Evolutionary conservation across 306 rosid genomes (phyloP).

Genomic region (Trifolium subterraneum): DNA sequence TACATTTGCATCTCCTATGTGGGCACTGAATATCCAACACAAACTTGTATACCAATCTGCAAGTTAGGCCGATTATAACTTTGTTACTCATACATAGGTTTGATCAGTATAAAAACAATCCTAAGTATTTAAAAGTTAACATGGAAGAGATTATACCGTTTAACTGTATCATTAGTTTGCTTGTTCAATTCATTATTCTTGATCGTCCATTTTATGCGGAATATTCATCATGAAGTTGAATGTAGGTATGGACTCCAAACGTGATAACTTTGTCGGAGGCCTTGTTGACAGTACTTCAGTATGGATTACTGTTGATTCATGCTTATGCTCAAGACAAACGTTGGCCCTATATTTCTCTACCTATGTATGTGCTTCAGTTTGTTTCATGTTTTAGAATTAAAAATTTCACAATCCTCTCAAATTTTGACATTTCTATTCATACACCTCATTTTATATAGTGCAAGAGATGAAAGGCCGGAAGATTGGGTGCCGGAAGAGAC

Average conservation of each 20-base stretch:
- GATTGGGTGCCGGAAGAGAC: slow-evolving; percentile 93
- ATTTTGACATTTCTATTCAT: slow-evolving; percentile 42
- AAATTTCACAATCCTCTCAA: slow-evolving; percentile 10
- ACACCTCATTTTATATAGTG: slow-evolving; percentile 54
- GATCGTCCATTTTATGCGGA: slow-evolving; percentile 5
- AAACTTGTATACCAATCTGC: slow-evolving; percentile 26
- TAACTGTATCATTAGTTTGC: slow-evolving; percentile 29
- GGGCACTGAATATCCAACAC: slow-evolving; percentile 16
- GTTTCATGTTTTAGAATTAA: slow-evolving; percentile 20
- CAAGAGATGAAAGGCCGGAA: slow-evolving; percentile 84
- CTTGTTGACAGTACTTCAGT: slow-evolving; percentile 82
- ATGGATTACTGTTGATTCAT: slow-evolving; percentile 80
- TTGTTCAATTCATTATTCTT: slow-evolving; percentile 4
- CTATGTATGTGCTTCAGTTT: slow-evolving; percentile 61
- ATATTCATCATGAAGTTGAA: slow-evolving; percentile 34
- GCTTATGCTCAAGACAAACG: slow-evolving; percentile 98
- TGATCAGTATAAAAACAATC: slow-evolving; percentile 16
- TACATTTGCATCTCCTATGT: slow-evolving; percentile 37
- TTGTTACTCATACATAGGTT: slow-evolving; percentile 31
- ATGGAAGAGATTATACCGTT: slow-evolving; percentile 29
- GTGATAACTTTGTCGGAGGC: slow-evolving; percentile 93
- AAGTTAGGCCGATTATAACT: slow-evolving; percentile 32
- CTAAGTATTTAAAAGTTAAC: slow-evolving; percentile 1
- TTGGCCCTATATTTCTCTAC: slow-evolving; percentile 91
- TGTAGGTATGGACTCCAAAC: slow-evolving; percentile 93